Evolutionary conservation across 108 stramenopile genomes (phyloP), one percentile per base, ranked within the genome.

Genomic region (Cyclotella choctawhatcheeana): DNA sequence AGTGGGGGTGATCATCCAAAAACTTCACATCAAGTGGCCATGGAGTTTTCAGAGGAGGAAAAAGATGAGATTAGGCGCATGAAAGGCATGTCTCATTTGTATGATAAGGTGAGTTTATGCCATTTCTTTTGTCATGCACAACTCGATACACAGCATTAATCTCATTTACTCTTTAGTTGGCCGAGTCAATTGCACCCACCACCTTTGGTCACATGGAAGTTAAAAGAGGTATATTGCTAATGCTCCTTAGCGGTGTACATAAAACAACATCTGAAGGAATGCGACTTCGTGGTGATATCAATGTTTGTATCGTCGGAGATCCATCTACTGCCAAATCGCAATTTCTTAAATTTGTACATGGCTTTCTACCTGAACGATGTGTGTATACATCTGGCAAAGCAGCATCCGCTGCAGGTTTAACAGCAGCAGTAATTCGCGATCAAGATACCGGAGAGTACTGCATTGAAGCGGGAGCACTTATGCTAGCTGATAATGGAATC

Each of bases 401-500:
- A 14, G 96, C 97, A 13, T 85, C 88, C 31, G 98, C 99, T 2
- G 99, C 99, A n/a, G 99, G 99, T 78, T 78, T 99, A 48, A 99
- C 99, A 10, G 99, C 99, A 0, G 90, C 91, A 4, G 98, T 99
- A 5, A 91, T 92, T 64, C 83, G 96, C 26, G 99, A 99, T 81
- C 86, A 88, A 55, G 99, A 99, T 59, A 99, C 98, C 7, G 99
- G 99, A 12, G 99, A 99, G 69, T 99, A 91, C 65, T 95, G 95
- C 58, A 92, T 99, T 68, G 99, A 99, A 88, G 99, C 98, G 0
- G 99, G 99, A 24, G 99, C 99, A 14, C 79, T 99, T 22, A 98
- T 99, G 97, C 82, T 99, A 24, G 99, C 99, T 7, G 99, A 99
- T 69, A 98, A 98, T 88, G 99, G 99, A 22, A 96, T 99, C 64